phyloP scores from a whole-genome alignment of 495 filamentous ascomycete genomes.

The Ramalina peruviana region DNA sequence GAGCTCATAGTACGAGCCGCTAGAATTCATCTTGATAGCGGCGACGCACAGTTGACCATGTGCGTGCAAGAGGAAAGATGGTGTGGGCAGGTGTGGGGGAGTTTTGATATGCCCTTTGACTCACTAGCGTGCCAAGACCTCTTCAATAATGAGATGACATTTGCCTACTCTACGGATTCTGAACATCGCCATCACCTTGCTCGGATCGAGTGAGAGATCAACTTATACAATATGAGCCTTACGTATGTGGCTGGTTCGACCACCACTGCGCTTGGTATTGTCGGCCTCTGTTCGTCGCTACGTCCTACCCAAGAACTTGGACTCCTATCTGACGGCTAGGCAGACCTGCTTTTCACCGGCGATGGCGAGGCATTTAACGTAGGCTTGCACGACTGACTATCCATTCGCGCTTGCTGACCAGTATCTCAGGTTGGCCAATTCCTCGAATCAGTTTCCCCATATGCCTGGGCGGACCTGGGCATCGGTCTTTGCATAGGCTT shows the following conservation, averaged over 20 bases:
- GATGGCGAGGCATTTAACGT: slow-evolving; percentile 96
- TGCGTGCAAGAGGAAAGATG: neutral
- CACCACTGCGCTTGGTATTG: slow-evolving; percentile 57
- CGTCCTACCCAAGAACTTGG: slow-evolving; percentile 4
- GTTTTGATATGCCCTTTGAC: neutral
- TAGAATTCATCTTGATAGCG: slow-evolving; percentile 7
- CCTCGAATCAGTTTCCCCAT: slow-evolving; percentile 85
- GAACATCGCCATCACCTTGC: neutral
- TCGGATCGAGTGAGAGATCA: neutral
- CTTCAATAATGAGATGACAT: neutral
- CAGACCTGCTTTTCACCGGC: slow-evolving; percentile 96
- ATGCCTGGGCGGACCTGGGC: slow-evolving; percentile 81
- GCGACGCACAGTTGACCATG: neutral
- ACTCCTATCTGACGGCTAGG: slow-evolving; percentile 23
- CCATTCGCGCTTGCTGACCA: slow-evolving; percentile 15
- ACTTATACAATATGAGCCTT: slow-evolving; percentile 27
- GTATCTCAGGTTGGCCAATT: slow-evolving; percentile 69
- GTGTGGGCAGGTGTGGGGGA: neutral
- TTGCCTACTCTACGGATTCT: neutral
- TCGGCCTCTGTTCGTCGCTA: slow-evolving; percentile 69
- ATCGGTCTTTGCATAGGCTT: slow-evolving; percentile 91
- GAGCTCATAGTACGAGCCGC: slow-evolving; percentile 68
- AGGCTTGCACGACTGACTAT: slow-evolving; percentile 21
- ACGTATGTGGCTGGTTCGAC: slow-evolving; percentile 56
- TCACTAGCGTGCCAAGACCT: slow-evolving; percentile 1